These are phyloP conservation scores for Paramecium tetraurelia DNA, from an alignment of 73 alveolate genomes.

Conservation along the genomic window DNA sequence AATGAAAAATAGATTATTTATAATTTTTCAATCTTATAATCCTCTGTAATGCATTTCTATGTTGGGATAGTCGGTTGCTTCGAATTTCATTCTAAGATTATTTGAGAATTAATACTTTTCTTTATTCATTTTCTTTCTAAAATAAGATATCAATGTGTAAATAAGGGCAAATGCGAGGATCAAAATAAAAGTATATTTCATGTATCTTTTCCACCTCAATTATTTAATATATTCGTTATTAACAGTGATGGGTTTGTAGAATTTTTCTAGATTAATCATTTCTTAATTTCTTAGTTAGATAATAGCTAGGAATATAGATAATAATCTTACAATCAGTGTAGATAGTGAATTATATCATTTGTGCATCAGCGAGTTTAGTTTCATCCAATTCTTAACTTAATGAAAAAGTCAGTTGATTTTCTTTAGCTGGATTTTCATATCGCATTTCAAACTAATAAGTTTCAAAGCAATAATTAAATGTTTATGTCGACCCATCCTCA, in stretches of 20 bases:
- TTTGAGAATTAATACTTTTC: background rate
- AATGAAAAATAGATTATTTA: background rate
- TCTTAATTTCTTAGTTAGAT: background rate
- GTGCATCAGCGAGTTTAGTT: background rate
- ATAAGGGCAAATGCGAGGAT: background rate
- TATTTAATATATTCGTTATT: background rate
- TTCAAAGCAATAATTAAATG: background rate
- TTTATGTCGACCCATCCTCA: background rate
- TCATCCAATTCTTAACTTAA: background rate
- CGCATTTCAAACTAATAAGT: background rate
- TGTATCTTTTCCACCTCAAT: background rate
- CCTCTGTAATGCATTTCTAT: conserved; percentile 5
- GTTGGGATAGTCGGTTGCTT: background rate
- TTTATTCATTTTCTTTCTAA: background rate
- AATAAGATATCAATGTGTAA: background rate
- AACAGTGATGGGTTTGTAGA: background rate
- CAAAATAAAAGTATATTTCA: background rate
- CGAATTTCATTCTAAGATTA: background rate
- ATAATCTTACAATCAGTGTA: background rate
- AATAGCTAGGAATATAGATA: background rate
- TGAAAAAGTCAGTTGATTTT: background rate
- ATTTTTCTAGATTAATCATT: background rate
- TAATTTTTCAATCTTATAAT: background rate
- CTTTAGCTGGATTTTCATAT: background rate
- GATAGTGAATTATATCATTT: background rate